Percentiles rank a stretch among this genome's conserved stretches.
Conservation (phyloP, 2,329 filamentous ascomycete genomes). For the Huntiella decipiens region DNA sequence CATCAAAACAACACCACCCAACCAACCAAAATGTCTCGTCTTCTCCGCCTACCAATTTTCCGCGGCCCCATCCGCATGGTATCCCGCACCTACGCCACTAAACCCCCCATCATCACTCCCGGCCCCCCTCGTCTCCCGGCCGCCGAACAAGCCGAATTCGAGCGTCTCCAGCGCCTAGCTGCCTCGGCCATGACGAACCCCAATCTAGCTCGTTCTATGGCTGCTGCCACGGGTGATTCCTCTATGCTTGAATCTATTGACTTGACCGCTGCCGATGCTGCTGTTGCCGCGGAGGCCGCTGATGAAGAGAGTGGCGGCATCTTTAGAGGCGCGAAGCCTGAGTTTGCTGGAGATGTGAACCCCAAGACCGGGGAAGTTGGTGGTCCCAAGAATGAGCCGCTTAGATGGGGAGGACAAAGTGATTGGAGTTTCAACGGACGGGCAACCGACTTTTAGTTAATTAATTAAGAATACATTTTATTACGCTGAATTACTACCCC, state of each 20-base stretch:
- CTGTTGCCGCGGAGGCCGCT: conserved; percentile 20
- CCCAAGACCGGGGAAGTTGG: conserved; percentile 90
- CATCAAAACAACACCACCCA: neutral
- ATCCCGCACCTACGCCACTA: conserved; percentile 19
- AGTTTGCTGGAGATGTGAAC: conserved; percentile 84
- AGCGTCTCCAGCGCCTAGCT: conserved; percentile 55
- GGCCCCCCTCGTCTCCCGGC: conserved; percentile 73
- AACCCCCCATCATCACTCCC: conserved; percentile 32
- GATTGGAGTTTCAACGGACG: conserved; percentile 90
- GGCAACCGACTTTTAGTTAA: conserved; percentile 67
- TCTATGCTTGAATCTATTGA: conserved; percentile 14
- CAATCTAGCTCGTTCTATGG: conserved; percentile 13
- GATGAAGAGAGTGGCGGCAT: conserved; percentile 47
- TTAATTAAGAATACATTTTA: neutral
- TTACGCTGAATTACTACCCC: too few species aligned
- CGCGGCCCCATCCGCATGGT: conserved; percentile 3
- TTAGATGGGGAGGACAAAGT: conserved; percentile 61
- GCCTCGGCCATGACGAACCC: conserved; percentile 25
- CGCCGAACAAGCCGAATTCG: conserved; percentile 77
- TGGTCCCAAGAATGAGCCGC: conserved; percentile 89
- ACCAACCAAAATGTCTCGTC: conserved; percentile 4
- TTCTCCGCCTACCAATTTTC: conserved; percentile 10
- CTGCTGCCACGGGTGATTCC: conserved; percentile 16
- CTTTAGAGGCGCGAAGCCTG: conserved; percentile 59
- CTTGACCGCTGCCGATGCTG: conserved; percentile 13